Evolutionary conservation across 768 basidiomycete species (phyloP), one percentile per base, ranked within the genome.

Genomic region (Hortiboletus flavorubellus): DNA sequence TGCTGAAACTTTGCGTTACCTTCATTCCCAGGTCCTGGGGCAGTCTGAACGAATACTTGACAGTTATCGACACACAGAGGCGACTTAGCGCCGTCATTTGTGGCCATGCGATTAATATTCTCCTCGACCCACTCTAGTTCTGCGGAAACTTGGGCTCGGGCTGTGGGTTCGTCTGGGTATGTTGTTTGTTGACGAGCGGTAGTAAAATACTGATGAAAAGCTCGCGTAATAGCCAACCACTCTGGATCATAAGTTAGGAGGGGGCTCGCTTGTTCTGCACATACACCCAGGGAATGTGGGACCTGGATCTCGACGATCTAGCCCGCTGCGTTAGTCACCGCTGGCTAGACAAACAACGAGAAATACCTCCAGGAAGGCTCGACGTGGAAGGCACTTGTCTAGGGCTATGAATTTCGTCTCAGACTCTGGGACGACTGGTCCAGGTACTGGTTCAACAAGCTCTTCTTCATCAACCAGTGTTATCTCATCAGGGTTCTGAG

Each of bases 221-320:
- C 93, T 8, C 91, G 87, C 5, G 85, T 85, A 64, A 99, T 93
- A 0, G 93, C 94, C 45, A 98, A 83, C 97, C 97, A 99, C 67
- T 93, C 85, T 0, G 87, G 86, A 64, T 98, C 94, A 70, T 82
- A 97, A 14, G 80, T 78, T 18, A 98, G 64, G 0, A 55, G 59
- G 5, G 80, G 78, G 9, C 31, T 44, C 10, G 49, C 38, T 46
- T 58, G 55, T 34, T 55, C 48, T 9, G 58, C 49, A 38, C 46
- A 44, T 29, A 50, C 35, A 49, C 46, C 38, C 26, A 55, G 51
- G 49, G 66, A 51, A 47, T 50, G n/a, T 37, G 46, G 47, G 42
- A 63, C 61, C 5, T 76, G 73, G 23, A 91, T 68, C 49, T 95
- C 91, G 42, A 94, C 68, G 9, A 93, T 80, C 92, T 93, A 60